A percentile compares a stretch with the other conserved stretches of the same genome.
phyloP scores from a whole-genome alignment of 345 rosid species.

The Clausena lansium region DNA sequence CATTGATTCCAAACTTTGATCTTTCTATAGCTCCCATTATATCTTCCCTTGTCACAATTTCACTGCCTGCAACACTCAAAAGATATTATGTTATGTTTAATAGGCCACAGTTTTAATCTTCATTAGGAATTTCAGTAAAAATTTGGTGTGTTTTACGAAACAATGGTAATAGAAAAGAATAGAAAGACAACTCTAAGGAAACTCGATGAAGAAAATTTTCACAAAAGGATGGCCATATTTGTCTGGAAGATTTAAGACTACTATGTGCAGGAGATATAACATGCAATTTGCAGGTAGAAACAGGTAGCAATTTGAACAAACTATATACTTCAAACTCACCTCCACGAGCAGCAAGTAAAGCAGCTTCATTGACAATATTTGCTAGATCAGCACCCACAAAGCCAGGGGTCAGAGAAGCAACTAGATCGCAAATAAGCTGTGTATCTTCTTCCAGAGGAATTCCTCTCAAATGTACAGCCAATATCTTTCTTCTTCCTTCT shows the following conservation, averaged over 20 bases:
- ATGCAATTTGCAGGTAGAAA: neutral
- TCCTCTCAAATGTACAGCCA: slow-evolving; percentile 84
- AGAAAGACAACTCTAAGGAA: neutral
- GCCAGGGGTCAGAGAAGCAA: slow-evolving; percentile 88
- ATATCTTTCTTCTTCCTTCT: slow-evolving; percentile 86
- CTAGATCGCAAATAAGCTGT: slow-evolving; percentile 63
- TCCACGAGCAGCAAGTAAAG: slow-evolving; percentile 92
- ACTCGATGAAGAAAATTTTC: neutral
- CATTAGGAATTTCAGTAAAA: neutral
- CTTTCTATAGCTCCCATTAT: slow-evolving; percentile 96
- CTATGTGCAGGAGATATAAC: neutral
- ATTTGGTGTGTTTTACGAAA: too few relatives aligned
- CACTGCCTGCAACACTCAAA: slow-evolving; percentile 52
- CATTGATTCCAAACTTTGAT: slow-evolving; percentile 86
- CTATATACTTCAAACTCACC: slow-evolving; percentile 39
- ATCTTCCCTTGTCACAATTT: slow-evolving; percentile 78
- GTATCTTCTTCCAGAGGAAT: slow-evolving; percentile 84
- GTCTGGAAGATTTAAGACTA: neutral
- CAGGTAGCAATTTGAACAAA: neutral
- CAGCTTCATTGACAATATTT: slow-evolving; percentile 88
- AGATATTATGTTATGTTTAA: neutral
- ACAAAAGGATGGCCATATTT: neutral
- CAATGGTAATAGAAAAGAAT: too few relatives aligned
- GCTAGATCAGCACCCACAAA: slow-evolving; percentile 99
- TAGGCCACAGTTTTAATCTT: neutral